A percentile compares a stretch with the other conserved stretches of the same genome.
Evolutionary conservation across 2,329 filamentous ascomycete species (phyloP).

Genomic region (Scedosporium dehoogii): DNA sequence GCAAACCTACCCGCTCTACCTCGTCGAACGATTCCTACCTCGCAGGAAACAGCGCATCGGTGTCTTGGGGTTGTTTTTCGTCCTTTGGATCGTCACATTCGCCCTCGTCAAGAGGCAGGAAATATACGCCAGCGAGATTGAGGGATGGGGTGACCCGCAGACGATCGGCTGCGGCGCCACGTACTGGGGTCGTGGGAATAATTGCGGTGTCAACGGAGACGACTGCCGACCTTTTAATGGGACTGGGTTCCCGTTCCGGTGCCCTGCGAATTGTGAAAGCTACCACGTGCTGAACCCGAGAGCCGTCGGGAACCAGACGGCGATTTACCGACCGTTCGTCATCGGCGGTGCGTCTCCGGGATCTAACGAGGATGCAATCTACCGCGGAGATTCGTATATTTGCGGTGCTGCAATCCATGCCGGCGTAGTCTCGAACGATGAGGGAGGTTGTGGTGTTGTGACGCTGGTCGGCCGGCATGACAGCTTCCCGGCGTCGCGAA

Average conservation of each 20-base stretch:
- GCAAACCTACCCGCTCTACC: slow-evolving; percentile 55
- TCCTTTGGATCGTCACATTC: slow-evolving; percentile 61
- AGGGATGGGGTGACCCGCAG: slow-evolving; percentile 56
- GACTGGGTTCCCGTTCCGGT: slow-evolving; percentile 62
- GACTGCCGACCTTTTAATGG: slow-evolving; percentile 67
- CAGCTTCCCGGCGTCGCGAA: slow-evolving; percentile 52
- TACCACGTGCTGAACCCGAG: slow-evolving; percentile 59
- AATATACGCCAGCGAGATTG: slow-evolving; percentile 48
- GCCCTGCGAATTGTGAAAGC: slow-evolving; percentile 60
- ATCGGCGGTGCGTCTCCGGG: slow-evolving; percentile 53
- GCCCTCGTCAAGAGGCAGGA: slow-evolving; percentile 57
- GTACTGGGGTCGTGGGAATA: slow-evolving; percentile 63
- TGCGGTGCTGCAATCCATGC: slow-evolving; percentile 79
- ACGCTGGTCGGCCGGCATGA: slow-evolving; percentile 59
- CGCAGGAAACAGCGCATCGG: slow-evolving; percentile 46
- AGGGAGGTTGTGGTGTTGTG: slow-evolving; percentile 76
- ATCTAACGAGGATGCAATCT: slow-evolving; percentile 44
- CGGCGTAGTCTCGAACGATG: slow-evolving; percentile 59
- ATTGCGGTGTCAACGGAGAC: slow-evolving; percentile 64
- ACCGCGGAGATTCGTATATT: slow-evolving; percentile 83
- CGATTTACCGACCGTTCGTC: slow-evolving; percentile 55
- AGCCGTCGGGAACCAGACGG: slow-evolving; percentile 61
- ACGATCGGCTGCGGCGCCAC: slow-evolving; percentile 57
- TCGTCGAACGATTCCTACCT: slow-evolving; percentile 55
- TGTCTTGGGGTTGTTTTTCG: slow-evolving; percentile 50